Base-by-base conservation (phyloP, 1,284 basidiomycete genomes). In the Austroboletus rostrupii region DNA sequence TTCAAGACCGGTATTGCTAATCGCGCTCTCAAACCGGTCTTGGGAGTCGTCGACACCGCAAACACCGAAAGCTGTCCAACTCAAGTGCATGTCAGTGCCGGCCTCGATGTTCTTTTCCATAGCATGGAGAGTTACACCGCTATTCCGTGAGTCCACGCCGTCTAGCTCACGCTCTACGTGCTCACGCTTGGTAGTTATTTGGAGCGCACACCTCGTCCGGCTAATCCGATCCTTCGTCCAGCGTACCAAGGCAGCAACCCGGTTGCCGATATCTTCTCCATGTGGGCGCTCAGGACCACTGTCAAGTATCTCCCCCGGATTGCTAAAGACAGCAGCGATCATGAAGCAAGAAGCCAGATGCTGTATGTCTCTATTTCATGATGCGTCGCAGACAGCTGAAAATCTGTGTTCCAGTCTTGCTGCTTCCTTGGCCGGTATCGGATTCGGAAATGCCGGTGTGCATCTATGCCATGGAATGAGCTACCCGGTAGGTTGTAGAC, bases 1-100 rank as follows among this genome's bases (percentile, higher is more conserved):
- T 96, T 97, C 79, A 98, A 98, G 76, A 97, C 95, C 12, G 95
- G 96, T 44, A 98, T 98, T 57, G 90, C 95, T 2, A 93, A 81
- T 60, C 84, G 95, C 40, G 90, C 94, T 2, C 74, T 98, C 68
- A 93, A 96, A 57, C 95, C 95, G 0, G 79, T 86, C 7, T 75
- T 98, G 20, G 95, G 96, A 31, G 45, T 81, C 50, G 81, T 88
- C 61, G 92, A 95, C 63, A 86, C 88, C 5, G 75, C 82, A 58
- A 94, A 92, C 70, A 94, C 91, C 4, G 87, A 87, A 61, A 85
- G 82, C n/a, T 94, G 90, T 68, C 81, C 83, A 4, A 82, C 83
- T 21, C 85, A 86, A 44, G 86, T 98, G 9, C 92, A 97, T 63
- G 90, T 98, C 58, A 90, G 88, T 57, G 80, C 92, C 29, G 95